A percentile compares a stretch with the other conserved stretches of the same genome.
Conservation (phyloP, 179 eudicot genomes). For the Beta macrorhiza region DNA sequence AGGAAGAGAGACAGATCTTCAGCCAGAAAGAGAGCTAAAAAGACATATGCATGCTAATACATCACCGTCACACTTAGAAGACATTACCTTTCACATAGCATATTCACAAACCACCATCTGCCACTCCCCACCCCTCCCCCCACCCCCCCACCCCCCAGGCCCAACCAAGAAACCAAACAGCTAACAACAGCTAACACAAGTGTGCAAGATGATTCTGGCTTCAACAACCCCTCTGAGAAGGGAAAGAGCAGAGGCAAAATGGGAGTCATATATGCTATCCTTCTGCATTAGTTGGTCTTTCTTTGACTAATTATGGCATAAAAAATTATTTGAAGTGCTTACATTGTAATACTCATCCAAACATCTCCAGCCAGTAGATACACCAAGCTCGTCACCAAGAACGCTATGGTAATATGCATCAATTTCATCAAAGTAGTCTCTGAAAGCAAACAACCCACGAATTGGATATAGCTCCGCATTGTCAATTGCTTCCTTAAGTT, state of each 20-base stretch:
- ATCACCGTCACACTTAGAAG: too few relatives aligned
- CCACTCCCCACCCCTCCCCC: too few relatives aligned
- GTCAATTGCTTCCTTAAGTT: conserved; percentile 62
- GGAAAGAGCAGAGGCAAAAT: background rate
- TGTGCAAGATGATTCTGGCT: background rate
- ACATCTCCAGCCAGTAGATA: conserved; percentile 87
- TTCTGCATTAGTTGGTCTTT: background rate
- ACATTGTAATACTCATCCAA: conserved; percentile 77
- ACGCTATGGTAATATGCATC: conserved; percentile 75
- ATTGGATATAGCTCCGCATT: conserved; percentile 89
- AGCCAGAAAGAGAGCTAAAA: too few relatives aligned
- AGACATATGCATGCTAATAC: too few relatives aligned
- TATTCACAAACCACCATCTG: too few relatives aligned
- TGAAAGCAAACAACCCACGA: conserved; percentile 69
- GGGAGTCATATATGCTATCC: background rate
- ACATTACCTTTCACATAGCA: too few relatives aligned
- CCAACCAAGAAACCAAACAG: too few relatives aligned
- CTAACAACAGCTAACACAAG: background rate
- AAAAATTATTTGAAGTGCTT: conserved; percentile 29
- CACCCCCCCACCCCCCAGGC: too few relatives aligned
- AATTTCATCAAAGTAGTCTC: conserved; percentile 68
- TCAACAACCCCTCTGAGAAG: background rate
- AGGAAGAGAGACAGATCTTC: too few relatives aligned
- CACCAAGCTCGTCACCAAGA: conserved; percentile 73
- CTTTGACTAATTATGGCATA: background rate